Evolutionary conservation across 305 asterid genomes (phyloP).

Genomic region (Plantago lanceolata): DNA sequence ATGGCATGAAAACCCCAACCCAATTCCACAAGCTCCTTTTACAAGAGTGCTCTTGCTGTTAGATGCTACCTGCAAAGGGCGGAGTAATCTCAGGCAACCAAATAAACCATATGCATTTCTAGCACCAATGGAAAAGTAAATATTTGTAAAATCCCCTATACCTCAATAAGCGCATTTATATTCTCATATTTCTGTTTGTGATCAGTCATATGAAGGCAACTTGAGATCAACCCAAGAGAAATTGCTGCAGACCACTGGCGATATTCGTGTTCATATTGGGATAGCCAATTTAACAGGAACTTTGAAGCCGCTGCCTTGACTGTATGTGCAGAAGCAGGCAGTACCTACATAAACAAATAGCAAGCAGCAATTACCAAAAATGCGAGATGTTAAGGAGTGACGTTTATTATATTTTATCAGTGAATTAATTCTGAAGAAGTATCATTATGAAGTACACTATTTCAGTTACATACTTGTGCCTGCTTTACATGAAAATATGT

Average conservation of each 20-base stretch:
- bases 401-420: conserved; percentile 2
- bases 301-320: conserved; percentile 67
- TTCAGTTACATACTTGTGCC: not conserved
- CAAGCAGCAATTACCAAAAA: conserved; percentile 7
- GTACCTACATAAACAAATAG: conserved; percentile 45
- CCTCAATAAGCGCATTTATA: conserved; percentile 81
- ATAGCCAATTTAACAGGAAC: conserved; percentile 72
- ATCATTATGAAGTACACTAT: not conserved
- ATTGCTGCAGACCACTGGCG: conserved; percentile 98
- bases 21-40: conserved; percentile 95
- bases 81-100: conserved; percentile 12
- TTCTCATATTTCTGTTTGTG: conserved; percentile 65
- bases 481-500: not conserved
- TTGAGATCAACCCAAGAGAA: conserved; percentile 88
- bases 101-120: not conserved
- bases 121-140: conserved; percentile 13
- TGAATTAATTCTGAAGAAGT: not conserved
- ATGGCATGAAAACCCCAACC: conserved; percentile 84
- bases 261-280: conserved; percentile 79
- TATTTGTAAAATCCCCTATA: conserved; percentile 32
- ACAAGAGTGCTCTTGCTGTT: conserved; percentile 81
- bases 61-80: conserved; percentile 60
- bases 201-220: conserved; percentile 90
- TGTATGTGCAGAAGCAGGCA: conserved; percentile 72
- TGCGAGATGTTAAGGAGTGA: not conserved